Evolutionary conservation across 108 stramenopile genomes (phyloP), one percentile per base, ranked within the genome.

Genomic region (Conticribra guillardii): DNA sequence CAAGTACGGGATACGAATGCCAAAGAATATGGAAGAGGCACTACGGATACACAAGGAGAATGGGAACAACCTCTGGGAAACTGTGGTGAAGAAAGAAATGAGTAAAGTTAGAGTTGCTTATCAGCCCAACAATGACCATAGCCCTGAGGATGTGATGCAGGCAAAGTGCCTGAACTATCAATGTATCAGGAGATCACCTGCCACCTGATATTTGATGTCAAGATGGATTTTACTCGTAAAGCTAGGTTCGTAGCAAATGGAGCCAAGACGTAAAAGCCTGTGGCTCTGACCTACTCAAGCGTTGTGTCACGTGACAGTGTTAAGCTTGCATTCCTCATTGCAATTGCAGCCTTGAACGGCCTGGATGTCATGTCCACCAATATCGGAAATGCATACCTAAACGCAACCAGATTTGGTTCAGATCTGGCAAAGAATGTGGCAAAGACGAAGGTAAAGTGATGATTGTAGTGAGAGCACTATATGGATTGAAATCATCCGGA

Each of bases 281-380:
- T 17, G 2, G 14, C 49, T 11, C 18, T 64, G 16, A 53, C 30
- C 2, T 56, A 60, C 28, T 55, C 57, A 2, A 65, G 71, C 37
- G 82, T 83, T 11, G 73, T 79, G 0, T 67, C 69, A 16, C 28
- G 73, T 9, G 78, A 83, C 17, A 71, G 60, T 21, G 74, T 79
- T 0, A 60, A 71, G 15, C 56, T 83, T 21, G 73, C 78, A 19
- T 69, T 82, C 16, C 31, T 69, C 30, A 26, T 74, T n/a, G n/a
- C n/a, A n/a, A n/a, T n/a, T 65, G 84, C 83, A 0, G 82, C 82
- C 3, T 32, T 73, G 34, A 79, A 84, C 48, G 69, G 71, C 51
- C 53, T 79, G 28, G 82, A 80, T 55, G 51, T 84, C 21, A 9
- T 71, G 44, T 33, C 62, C 4, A 69, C 61, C 23, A 78, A 84